A percentile compares a stretch with the other conserved stretches of the same genome.
Evolutionary conservation across 768 basidiomycete species (phyloP).

Genomic region (Rickenella mellea): DNA sequence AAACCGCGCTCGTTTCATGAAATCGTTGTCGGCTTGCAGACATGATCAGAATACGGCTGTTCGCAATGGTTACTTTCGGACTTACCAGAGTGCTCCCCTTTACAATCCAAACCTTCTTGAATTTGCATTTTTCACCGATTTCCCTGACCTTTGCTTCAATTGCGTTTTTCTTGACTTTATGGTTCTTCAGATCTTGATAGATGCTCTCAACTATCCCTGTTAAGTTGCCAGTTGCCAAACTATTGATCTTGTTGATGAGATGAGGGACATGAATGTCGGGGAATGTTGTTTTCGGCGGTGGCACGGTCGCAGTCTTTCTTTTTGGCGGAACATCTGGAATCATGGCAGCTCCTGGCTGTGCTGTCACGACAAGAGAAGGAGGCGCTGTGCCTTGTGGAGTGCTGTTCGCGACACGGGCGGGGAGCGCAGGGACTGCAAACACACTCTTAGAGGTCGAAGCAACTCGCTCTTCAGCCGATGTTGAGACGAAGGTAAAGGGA

Average conservation of each 20-base stretch:
- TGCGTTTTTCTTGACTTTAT: slow-evolving; percentile 75
- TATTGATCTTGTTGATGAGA: slow-evolving; percentile 54
- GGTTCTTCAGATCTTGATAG: slow-evolving; percentile 54
- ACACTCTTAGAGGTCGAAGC: slow-evolving; percentile 2
- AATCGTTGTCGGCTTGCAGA: too few relatives aligned
- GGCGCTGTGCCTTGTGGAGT: background rate
- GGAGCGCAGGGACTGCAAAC: slow-evolving; percentile 19
- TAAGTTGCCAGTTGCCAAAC: slow-evolving; percentile 52
- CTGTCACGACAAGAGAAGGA: slow-evolving; percentile 4
- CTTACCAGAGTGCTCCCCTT: slow-evolving; percentile 26
- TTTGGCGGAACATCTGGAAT: slow-evolving; percentile 4
- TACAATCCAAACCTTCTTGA: slow-evolving; percentile 67
- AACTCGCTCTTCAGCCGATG: slow-evolving; percentile 25
- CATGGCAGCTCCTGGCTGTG: slow-evolving; percentile 10
- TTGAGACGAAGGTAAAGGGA: slow-evolving; percentile 68
- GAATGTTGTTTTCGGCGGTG: slow-evolving; percentile 46
- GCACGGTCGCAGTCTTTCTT: slow-evolving; percentile 6
- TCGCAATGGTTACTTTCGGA: too few relatives aligned
- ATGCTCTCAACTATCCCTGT: slow-evolving; percentile 64
- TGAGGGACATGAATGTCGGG: slow-evolving; percentile 55
- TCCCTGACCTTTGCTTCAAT: slow-evolving; percentile 76
- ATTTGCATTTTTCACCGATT: slow-evolving; percentile 65
- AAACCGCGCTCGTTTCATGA: too few relatives aligned
- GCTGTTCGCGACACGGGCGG: slow-evolving; percentile 11
- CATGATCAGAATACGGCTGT: too few relatives aligned